Base-by-base conservation (phyloP, 1,284 basidiomycete species). In the Ustilago shanxiensis region DNA sequence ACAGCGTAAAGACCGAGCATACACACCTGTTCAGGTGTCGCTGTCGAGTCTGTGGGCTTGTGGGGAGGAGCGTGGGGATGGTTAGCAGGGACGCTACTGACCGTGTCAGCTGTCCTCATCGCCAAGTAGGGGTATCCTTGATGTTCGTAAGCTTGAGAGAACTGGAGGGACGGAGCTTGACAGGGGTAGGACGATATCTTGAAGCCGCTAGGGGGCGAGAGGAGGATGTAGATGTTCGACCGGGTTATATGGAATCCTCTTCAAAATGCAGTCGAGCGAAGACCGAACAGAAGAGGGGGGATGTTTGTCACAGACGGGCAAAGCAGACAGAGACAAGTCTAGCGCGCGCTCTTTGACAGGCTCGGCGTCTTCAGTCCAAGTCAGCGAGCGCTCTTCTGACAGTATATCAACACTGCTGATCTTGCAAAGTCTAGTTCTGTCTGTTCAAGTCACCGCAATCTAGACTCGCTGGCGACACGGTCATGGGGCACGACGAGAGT, bases 1-100 rank as follows among this genome's bases (percentile, higher is more conserved):
- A 68, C 45, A n/a, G 66, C 60, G 31, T 62, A 68, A 16, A 62
- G 60, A 22, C 65, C 65, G 14, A 68, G 55, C 66, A 58, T 58
- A 26, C 54, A 61, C 16, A 62, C 49, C 37, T 68, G 52, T 41
- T 60, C 65, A n/a, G 47, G 52, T 2, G 63, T 66, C 2, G 57
- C 56, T 5, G 45, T 26, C 31, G 35, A 33, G 22, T 47, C 44
- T 8, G 44, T 47, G 18, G 22, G 10, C 22, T 47, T 47, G 18
- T 47, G 44, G 8, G 10, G 44, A 22, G 22, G 20, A 22, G 11
- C 24, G 2, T 47, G 44, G 8, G 6, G 44, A 14, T 47, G 44
- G 22, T 7, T 47, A 47, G 44, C 44, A 26, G n/a, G n/a, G 44
- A 26, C 14, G 20, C 44, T 47, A 24, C 3, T 24, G 44, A 26